Percentiles rank a stretch among this genome's conserved stretches.
Conservation (phyloP, 116 monocot genomes). For the Phalaenopsis hybrid region DNA sequence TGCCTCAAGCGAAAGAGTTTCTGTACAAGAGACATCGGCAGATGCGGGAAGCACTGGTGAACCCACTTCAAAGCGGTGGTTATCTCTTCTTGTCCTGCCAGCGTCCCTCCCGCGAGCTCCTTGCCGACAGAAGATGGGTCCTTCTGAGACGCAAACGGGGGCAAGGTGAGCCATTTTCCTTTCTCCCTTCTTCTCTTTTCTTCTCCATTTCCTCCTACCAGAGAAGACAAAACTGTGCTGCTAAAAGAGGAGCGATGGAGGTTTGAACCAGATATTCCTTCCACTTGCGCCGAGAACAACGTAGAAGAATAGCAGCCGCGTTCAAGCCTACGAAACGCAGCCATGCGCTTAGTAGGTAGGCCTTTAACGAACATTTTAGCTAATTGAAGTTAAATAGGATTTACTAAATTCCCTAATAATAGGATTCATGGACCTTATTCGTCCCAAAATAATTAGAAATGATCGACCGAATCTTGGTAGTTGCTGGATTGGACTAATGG, state of each 20-base stretch:
- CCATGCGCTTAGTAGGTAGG: neutral
- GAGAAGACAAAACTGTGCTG: conserved; percentile 1
- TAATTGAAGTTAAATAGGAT: no score
- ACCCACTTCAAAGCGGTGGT: conserved; percentile 74
- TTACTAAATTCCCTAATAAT: no score
- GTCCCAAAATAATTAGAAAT: no score
- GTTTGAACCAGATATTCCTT: neutral
- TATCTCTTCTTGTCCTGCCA: conserved; percentile 8
- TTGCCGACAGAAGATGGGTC: conserved; percentile 38
- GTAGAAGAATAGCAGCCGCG: neutral
- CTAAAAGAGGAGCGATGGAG: neutral
- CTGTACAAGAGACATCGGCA: conserved; percentile 62
- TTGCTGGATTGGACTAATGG: no score
- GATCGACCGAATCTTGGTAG: no score
- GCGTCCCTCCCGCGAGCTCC: conserved; percentile 16
- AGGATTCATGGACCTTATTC: no score
- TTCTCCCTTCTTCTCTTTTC: neutral
- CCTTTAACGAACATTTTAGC: no score
- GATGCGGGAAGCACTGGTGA: conserved; percentile 66
- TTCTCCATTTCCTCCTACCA: neutral
- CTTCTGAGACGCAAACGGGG: conserved; percentile 33
- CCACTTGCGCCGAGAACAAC: neutral
- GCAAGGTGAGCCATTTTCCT: conserved; percentile 57
- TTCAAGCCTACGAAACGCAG: neutral
- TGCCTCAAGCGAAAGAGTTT: conserved; percentile 89